A percentile compares a stretch with the other conserved stretches of the same genome.
phyloP scores from a whole-genome alignment of 2,329 filamentous ascomycete genomes.

The Botrytis tulipae region DNA sequence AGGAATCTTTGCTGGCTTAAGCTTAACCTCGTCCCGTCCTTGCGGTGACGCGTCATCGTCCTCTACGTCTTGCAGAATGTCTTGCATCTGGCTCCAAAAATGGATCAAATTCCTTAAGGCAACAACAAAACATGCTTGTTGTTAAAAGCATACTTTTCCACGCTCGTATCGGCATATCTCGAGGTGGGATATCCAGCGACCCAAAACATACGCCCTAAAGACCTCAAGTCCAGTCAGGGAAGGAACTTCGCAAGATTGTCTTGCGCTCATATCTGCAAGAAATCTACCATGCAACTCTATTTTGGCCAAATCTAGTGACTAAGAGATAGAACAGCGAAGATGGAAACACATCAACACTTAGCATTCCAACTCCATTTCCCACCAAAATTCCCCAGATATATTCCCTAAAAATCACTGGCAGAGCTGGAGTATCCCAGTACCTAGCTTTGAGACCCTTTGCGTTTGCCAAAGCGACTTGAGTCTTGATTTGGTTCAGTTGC shows the following conservation, averaged over 20 bases:
- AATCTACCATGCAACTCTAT: background rate
- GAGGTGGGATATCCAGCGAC: background rate
- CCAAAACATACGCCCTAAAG: background rate
- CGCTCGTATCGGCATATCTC: background rate
- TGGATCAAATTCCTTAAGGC: background rate
- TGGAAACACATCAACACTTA: constrained; percentile 43
- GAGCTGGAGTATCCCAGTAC: constrained; percentile 46
- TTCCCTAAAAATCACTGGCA: constrained; percentile 42
- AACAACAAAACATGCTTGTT: background rate
- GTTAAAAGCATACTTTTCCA: background rate
- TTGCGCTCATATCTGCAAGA: background rate
- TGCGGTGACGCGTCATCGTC: background rate
- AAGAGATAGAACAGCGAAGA: constrained; percentile 8
- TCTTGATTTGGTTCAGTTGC: constrained; percentile 30
- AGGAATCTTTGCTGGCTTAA: background rate
- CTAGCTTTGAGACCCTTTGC: constrained; percentile 41
- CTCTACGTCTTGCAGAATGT: background rate
- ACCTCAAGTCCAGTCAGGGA: background rate
- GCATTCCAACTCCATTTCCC: constrained; percentile 41
- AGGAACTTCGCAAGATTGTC: background rate
- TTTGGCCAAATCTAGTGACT: constrained; percentile 3
- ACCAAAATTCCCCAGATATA: constrained; percentile 44
- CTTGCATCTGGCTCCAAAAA: background rate
- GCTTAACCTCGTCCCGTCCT: background rate
- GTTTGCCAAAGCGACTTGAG: constrained; percentile 37